Percentiles rank a stretch among this genome's conserved stretches.
Conservation (phyloP, 106 monocot species). For the Acanthochlamys bracteata region DNA sequence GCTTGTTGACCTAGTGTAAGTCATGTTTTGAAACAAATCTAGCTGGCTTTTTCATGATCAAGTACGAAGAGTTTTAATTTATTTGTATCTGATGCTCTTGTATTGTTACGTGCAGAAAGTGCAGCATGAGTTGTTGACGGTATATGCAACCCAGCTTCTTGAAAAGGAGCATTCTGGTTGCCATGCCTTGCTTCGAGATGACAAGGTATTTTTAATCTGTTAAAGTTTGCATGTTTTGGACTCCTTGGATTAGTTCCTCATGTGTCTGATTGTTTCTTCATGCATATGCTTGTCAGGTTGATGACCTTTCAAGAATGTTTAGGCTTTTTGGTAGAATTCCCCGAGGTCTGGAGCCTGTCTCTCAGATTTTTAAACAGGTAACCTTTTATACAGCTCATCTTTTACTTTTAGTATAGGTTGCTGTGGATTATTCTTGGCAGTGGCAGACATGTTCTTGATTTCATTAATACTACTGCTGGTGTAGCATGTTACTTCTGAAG, state of each 20-base stretch:
- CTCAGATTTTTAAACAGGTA: conserved; percentile 33
- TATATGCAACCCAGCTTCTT: conserved; percentile 55
- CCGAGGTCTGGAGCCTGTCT: conserved; percentile 22
- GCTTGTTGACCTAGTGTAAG: background rate
- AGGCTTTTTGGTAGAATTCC: conserved; percentile 23
- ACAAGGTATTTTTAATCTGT: conserved; percentile 14
- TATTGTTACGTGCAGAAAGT: conserved; percentile 38
- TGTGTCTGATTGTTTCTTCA: background rate
- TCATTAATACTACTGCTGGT: no score
- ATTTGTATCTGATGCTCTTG: background rate
- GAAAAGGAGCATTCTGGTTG: conserved; percentile 90
- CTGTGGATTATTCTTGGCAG: no score
- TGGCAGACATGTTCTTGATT: no score
- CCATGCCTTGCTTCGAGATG: conserved; percentile 60
- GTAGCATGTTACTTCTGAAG: conserved; percentile 70
- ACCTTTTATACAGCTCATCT: no score
- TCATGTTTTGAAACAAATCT: background rate
- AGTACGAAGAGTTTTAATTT: background rate
- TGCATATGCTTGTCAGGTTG: conserved; percentile 12
- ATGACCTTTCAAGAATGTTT: conserved; percentile 34
- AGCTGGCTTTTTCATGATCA: no score
- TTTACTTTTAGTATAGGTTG: no score
- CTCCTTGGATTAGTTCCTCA: background rate
- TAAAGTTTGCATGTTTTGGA: background rate
- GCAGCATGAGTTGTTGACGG: conserved; percentile 66